Percentiles rank a stretch among this genome's conserved stretches.
Evolutionary conservation across 441 rosid species (phyloP).

Genomic region (Capsella rubella): DNA sequence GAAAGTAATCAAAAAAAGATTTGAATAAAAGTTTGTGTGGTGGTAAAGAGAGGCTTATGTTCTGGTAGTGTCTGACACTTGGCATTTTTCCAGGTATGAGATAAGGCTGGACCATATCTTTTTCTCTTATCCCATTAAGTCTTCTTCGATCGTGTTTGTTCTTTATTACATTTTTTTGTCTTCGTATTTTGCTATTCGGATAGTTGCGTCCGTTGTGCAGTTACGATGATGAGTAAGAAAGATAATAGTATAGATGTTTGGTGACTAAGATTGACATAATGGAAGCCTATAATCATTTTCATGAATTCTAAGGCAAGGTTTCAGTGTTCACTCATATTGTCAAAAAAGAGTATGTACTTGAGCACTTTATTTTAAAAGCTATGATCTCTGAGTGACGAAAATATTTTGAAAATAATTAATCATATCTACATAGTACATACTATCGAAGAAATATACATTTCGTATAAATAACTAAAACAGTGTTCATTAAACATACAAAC

Average conservation of each 20-base stretch:
- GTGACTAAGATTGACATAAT: slow-evolving; percentile 12
- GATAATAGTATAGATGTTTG: neutral
- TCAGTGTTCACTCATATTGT: neutral
- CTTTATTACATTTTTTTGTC: neutral
- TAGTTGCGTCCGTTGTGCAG: neutral
- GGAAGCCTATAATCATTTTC: neutral
- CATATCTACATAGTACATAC: too few relatives aligned
- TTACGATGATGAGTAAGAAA: neutral
- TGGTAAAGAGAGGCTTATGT: slow-evolving; percentile 14
- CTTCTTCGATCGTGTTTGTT: slow-evolving; percentile 23
- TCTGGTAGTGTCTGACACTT: slow-evolving; percentile 43
- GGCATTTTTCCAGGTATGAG: slow-evolving; percentile 33
- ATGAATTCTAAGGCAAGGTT: neutral
- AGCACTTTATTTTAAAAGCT: neutral
- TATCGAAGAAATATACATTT: too few relatives aligned
- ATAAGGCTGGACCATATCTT: slow-evolving; percentile 48
- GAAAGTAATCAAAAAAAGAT: slow-evolving; percentile 2
- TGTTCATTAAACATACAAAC: too few relatives aligned
- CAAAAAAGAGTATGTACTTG: neutral
- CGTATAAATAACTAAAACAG: too few relatives aligned
- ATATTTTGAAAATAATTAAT: neutral
- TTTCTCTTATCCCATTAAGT: slow-evolving; percentile 45
- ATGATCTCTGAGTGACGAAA: neutral
- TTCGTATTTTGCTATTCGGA: slow-evolving; percentile 10
- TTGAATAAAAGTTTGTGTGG: slow-evolving; percentile 28